Evolutionary conservation across 208 protist genomes (phyloP), one percentile per base, ranked within the genome.

Genomic region (Leishmania guyanensis): DNA sequence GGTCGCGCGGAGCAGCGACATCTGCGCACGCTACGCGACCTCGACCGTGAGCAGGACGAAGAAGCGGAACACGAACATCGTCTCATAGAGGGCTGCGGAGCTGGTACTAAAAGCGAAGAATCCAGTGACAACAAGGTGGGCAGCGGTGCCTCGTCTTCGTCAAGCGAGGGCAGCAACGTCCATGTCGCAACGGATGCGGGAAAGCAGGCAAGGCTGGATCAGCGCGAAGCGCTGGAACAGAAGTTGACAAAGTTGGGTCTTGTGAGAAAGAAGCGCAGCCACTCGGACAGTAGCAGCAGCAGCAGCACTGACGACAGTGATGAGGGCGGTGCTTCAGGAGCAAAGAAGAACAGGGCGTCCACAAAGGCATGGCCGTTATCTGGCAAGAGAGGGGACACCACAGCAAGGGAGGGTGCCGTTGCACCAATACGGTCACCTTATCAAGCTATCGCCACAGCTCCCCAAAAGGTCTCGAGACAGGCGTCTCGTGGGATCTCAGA

Each of bases 1-100:
- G 86, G 88, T 33, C 90, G 90, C 62, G 88, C 89, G 3, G 94
- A 97, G 91, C 89, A 90, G 84, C 86, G 91, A 8, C 94, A 97
- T 85, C 84, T 97, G 79, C 71, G 86, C 39, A 91, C 90, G 3
- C 75, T 97, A n/a, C 90, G 89, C 56, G 86, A 89, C 14, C 90
- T 95, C 77, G 92, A 95, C 76, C 75, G 66, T 20, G 92, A 96
- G 66, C 82, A 78, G 10, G 86, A 86, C 17, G 89, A 75, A 68
- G 84, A 89, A 46, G 88, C 87, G 39, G 77, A 86, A 53, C 54
- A 75, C 2, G 80, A 90, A 64, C 75, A 29, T 22, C 77, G 77
- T 53, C 64, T 87, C 12, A 60, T 79, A 54, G 79, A 79, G 14
- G 77, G 77, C 6, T 29, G 75, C n/a, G 68, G 66, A 17, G 65